Evolutionary conservation across 129 eudicot genomes (phyloP).

Genomic region (Apium graveolens): DNA sequence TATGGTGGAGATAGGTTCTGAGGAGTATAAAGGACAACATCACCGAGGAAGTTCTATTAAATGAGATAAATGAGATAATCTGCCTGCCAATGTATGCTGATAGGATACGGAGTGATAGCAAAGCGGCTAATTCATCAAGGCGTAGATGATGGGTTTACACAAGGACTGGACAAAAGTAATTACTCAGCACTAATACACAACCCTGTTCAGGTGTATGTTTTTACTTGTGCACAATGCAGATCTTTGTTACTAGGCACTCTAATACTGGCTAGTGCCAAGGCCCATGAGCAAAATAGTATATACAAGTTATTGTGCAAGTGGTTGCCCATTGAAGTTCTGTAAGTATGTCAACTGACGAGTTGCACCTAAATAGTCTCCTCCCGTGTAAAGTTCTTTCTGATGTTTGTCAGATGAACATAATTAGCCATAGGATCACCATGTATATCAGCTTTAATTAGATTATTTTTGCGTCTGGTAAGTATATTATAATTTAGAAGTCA

Average conservation of each 20-base stretch:
- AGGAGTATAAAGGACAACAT: slow-evolving; percentile 91
- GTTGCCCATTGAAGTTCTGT: slow-evolving; percentile 10
- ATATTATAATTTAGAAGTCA: background rate
- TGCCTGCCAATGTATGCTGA: slow-evolving; percentile 88
- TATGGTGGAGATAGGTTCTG: slow-evolving; percentile 47
- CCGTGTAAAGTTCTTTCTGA: slow-evolving; percentile 8
- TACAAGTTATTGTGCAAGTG: slow-evolving; percentile 11
- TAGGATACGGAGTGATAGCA: slow-evolving; percentile 70
- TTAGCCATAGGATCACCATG: slow-evolving; percentile 7
- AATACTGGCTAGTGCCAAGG: background rate
- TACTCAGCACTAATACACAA: background rate
- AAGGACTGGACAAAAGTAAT: background rate
- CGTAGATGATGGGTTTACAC: slow-evolving; percentile 39
- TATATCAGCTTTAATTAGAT: slow-evolving; percentile 11
- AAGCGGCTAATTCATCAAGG: slow-evolving; percentile 45
- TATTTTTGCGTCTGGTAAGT: background rate
- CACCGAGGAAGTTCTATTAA: slow-evolving; percentile 71
- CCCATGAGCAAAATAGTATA: slow-evolving; percentile 23
- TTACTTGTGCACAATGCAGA: background rate
- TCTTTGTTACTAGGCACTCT: background rate
- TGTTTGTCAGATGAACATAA: background rate
- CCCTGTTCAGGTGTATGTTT: background rate
- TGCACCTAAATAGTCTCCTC: slow-evolving; percentile 16
- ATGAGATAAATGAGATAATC: slow-evolving; percentile 67
- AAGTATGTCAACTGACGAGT: slow-evolving; percentile 47